phyloP scores from a whole-genome alignment of 257 asterid species.

The Fraxinus quadrangulata region DNA sequence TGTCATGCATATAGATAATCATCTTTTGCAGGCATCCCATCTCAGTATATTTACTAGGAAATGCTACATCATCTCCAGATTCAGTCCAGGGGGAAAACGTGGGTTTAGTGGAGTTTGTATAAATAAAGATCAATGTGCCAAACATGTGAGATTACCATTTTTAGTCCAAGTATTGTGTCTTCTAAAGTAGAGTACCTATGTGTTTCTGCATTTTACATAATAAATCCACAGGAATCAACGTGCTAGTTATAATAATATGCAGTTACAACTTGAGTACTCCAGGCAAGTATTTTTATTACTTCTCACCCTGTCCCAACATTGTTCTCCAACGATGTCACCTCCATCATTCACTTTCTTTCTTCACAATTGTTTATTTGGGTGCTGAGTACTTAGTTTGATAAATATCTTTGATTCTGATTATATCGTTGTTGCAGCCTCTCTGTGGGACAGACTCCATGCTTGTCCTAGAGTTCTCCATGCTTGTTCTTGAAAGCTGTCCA shows the following conservation, averaged over 20 bases:
- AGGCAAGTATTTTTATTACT: too few relatives aligned
- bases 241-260: neutral
- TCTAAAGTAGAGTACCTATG: neutral
- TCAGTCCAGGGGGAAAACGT: neutral
- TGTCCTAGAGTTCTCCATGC: conserved; percentile 92
- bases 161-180: neutral
- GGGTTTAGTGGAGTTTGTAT: neutral
- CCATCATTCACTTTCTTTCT: neutral
- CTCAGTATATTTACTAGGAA: conserved; percentile 10
- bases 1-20: neutral
- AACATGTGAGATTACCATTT: conserved; percentile 12
- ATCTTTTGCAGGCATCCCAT: conserved; percentile 11
- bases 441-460: conserved; percentile 91
- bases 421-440: conserved; percentile 65
- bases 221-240: conserved; percentile 19
- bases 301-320: too few relatives aligned
- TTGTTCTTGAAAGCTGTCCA: conserved; percentile 91
- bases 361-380: neutral
- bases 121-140: neutral
- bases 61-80: conserved; percentile 5
- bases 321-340: too few relatives aligned
- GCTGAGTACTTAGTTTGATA: neutral
- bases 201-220: neutral
- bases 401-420: neutral
- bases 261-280: neutral